Evolutionary conservation across 140 eudicot genomes (phyloP).

Genomic region (Flaveria floridana): DNA sequence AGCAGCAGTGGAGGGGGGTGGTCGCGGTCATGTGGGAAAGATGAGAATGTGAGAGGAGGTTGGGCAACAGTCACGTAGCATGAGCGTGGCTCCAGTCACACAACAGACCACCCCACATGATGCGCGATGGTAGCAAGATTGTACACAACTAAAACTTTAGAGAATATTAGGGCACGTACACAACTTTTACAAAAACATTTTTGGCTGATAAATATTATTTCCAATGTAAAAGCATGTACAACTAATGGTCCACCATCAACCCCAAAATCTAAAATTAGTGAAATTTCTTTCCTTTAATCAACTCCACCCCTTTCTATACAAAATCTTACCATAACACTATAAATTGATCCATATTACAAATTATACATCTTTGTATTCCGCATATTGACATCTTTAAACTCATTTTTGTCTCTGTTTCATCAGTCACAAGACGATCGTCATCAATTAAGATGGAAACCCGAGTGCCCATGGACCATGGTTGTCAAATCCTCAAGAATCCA

Average conservation of each 20-base stretch:
- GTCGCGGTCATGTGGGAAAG: too few relatives aligned
- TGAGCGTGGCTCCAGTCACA: too few relatives aligned
- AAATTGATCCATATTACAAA: slow-evolving; percentile 21
- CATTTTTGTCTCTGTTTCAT: slow-evolving; percentile 20
- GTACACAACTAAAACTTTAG: neutral
- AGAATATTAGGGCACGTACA: neutral
- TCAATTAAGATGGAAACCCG: neutral
- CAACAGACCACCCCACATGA: too few relatives aligned
- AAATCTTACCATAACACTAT: slow-evolving; percentile 19
- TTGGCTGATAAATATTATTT: slow-evolving; percentile 25
- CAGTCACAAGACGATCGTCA: neutral
- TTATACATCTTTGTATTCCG: slow-evolving; percentile 24
- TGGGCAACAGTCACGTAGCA: too few relatives aligned
- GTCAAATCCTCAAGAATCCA: neutral
- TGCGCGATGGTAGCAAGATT: too few relatives aligned
- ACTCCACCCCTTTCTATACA: slow-evolving; percentile 38
- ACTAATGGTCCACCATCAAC: neutral
- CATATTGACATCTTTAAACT: slow-evolving; percentile 21
- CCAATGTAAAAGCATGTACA: slow-evolving; percentile 36
- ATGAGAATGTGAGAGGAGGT: too few relatives aligned
- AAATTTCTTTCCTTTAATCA: slow-evolving; percentile 9
- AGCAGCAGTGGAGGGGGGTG: too few relatives aligned
- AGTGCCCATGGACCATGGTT: neutral
- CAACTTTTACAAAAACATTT: neutral
- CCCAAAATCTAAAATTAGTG: slow-evolving; percentile 2